These are phyloP conservation scores for Cynanchum wilfordii DNA, from an alignment of 257 asterid genomes.

Conservation along the genomic window DNA sequence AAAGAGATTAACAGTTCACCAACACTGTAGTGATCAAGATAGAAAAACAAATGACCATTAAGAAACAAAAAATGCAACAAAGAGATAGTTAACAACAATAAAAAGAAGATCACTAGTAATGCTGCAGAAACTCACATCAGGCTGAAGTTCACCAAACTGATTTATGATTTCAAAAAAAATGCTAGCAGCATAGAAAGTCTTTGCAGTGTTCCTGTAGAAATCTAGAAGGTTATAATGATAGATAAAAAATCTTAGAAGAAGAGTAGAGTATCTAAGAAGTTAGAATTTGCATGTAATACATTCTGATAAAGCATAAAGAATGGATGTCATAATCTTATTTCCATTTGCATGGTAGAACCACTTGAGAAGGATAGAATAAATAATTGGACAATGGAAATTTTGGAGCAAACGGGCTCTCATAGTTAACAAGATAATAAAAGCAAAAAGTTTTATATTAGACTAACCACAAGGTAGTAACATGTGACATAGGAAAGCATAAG, in stretches of 20 bases:
- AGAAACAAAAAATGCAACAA: constrained; percentile 3
- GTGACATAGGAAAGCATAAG: not conserved
- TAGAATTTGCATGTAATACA: not conserved
- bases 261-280: not conserved
- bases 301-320: not conserved
- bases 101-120: not conserved
- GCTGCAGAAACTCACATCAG: constrained; percentile 64
- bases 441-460: not conserved
- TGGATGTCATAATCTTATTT: not conserved
- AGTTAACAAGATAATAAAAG: not conserved
- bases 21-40: not conserved
- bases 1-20: constrained; percentile 1
- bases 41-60: not conserved
- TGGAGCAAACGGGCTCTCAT: not conserved
- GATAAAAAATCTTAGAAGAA: not conserved
- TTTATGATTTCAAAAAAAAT: constrained; percentile 85
- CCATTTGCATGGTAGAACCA: not conserved
- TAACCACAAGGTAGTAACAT: not conserved
- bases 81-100: not conserved
- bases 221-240: not conserved
- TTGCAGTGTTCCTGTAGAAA: constrained; percentile 81
- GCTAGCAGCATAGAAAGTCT: constrained; percentile 97
- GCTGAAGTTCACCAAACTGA: constrained; percentile 82
- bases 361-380: not conserved
- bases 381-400: too few relatives aligned